phyloP scores from a whole-genome alignment of 345 rosid species.

The Syzygium grande region DNA sequence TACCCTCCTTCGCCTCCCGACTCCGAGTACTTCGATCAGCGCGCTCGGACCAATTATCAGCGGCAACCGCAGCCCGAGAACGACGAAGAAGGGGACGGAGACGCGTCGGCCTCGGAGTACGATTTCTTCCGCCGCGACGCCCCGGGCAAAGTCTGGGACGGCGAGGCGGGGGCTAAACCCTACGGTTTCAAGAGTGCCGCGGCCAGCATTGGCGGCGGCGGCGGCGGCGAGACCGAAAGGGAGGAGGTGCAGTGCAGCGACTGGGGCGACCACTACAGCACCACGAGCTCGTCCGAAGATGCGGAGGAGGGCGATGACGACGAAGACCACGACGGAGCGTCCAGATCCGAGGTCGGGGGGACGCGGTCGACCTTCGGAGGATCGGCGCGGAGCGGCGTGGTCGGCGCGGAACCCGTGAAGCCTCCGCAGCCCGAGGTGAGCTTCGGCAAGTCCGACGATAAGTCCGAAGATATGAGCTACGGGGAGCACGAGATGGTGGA shows the following conservation, averaged over 20 bases:
- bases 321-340: conserved; percentile 36
- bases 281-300: conserved; percentile 47
- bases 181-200: neutral
- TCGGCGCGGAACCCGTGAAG: neutral
- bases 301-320: conserved; percentile 11
- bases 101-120: conserved; percentile 39
- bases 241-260: conserved; percentile 99
- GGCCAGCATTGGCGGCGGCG: conserved; percentile 17
- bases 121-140: conserved; percentile 34
- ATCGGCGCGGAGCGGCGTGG: neutral
- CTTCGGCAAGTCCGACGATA: neutral
- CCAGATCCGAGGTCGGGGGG: conserved; percentile 71
- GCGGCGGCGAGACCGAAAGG: conserved; percentile 55
- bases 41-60: conserved; percentile 16
- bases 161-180: neutral
- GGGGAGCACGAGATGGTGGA: conserved; percentile 3
- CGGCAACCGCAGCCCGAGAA: conserved; percentile 13
- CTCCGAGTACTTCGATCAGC: conserved; percentile 65
- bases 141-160: neutral
- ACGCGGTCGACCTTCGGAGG: conserved; percentile 46
- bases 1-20: conserved; percentile 95
- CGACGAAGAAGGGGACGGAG: conserved; percentile 7
- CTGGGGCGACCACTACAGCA: conserved; percentile 80
- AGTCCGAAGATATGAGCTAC: conserved; percentile 30
- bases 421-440: conserved; percentile 22